These are phyloP conservation scores for Calonectria fujianensis DNA, from an alignment of 2,329 filamentous ascomycete species.

Conservation along the genomic window DNA sequence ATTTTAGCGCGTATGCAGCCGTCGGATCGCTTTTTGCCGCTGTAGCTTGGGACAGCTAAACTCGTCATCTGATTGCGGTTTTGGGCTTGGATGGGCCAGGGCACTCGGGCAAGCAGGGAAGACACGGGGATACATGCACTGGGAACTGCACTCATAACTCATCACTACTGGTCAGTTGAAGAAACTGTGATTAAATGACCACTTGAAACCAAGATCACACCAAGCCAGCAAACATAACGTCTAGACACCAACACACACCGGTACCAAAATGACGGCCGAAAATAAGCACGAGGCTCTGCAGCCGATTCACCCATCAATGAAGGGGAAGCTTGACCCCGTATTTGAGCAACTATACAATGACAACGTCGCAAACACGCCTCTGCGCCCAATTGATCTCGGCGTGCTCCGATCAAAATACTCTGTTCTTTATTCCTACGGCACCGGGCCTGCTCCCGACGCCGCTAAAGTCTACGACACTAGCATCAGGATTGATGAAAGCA, in stretches of 20 bases:
- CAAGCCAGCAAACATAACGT: background rate
- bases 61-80: background rate
- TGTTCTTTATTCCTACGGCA: conserved; percentile 66
- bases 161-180: background rate
- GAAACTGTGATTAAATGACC: background rate
- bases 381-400: conserved; percentile 63
- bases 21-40: conserved; percentile 15
- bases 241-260: too few species aligned
- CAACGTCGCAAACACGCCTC: conserved; percentile 63
- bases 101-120: background rate
- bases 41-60: background rate
- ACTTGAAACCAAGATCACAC: background rate
- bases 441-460: conserved; percentile 63
- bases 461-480: conserved; percentile 62
- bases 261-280: conserved; percentile 37
- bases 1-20: conserved; percentile 2
- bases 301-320: conserved; percentile 68
- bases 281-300: conserved; percentile 66
- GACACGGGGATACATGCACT: background rate
- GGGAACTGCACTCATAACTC: background rate
- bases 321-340: conserved; percentile 66
- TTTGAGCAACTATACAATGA: conserved; percentile 70
- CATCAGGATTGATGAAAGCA: conserved; percentile 58
- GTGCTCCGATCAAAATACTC: conserved; percentile 65
- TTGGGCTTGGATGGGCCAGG: background rate